phyloP scores from a whole-genome alignment of 805 yeast species.

The Schwanniomyces sp. region DNA sequence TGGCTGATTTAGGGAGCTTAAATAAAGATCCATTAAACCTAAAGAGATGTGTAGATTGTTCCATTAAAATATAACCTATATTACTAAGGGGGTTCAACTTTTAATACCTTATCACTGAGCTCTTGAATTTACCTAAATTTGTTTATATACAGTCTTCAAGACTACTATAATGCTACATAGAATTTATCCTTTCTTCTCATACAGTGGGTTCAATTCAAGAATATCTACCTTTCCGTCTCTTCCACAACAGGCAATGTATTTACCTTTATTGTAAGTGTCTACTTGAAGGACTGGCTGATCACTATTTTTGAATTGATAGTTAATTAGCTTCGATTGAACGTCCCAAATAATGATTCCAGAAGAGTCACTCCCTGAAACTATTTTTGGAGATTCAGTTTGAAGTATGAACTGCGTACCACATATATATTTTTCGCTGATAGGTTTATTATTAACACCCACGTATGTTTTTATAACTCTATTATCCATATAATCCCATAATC shows the following conservation, averaged over 20 bases:
- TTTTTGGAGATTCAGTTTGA: conserved; percentile 31
- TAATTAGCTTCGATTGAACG: conserved; percentile 56
- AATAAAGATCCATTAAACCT: conserved; percentile 55
- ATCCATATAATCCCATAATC: conserved; percentile 85
- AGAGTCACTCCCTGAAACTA: conserved; percentile 62
- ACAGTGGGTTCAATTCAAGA: conserved; percentile 15
- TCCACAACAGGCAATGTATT: conserved; percentile 28
- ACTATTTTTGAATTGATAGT: conserved; percentile 20
- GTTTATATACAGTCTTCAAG: not conserved
- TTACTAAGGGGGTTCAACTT: not conserved
- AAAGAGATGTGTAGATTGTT: conserved; percentile 54
- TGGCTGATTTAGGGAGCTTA: conserved; percentile 67
- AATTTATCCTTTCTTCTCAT: not conserved
- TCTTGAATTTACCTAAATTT: not conserved
- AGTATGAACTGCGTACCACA: conserved; percentile 55
- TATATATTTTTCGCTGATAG: conserved; percentile 51
- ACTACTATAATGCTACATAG: not conserved
- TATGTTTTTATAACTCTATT: conserved; percentile 80
- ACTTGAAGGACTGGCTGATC: conserved; percentile 42
- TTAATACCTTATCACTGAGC: not conserved
- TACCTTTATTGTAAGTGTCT: conserved; percentile 37
- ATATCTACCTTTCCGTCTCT: conserved; percentile 20
- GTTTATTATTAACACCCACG: conserved; percentile 23
- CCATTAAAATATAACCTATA: conserved; percentile 23
- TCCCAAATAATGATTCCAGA: conserved; percentile 64